Base-by-base conservation (phyloP, 768 basidiomycete genomes). In the Termitomyces sp. region DNA sequence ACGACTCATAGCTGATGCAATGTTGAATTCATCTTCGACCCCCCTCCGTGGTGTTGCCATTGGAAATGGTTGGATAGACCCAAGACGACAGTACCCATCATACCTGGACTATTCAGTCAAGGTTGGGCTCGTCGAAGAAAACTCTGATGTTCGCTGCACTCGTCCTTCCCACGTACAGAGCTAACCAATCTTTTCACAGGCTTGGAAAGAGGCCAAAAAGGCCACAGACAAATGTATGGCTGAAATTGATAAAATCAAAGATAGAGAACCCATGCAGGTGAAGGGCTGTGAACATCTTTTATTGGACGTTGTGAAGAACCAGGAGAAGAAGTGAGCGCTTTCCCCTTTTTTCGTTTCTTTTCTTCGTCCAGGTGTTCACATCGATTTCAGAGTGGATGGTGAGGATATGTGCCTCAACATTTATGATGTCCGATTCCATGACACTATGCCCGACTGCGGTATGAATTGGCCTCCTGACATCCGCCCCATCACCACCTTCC, bases 31-130 rank as follows among this genome's bases (percentile, higher is more conserved):
- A 6, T 69, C 78, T 17, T 66, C 76, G 25, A 74, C 87, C 27
- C 85, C 84, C 0, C 75, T 98, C 8, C 81, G 80, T 43, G 97
- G 97, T 1, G 74, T 82, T 16, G 92, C 96, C 0, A 97, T 99
- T 43, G 97, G 97, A 21, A 99, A 99, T 70, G 96, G 96, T 5
- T 99, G 97, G 97, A 96, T 97, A 46, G 95, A 98, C 69, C 86
- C 87, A 0, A 82, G 83, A 41, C 77, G 79, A 56, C 97, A 99
- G 73, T 99, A 98, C 69, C 85, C 90, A 16, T 80, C 94, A 17
- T 98, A 92, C 69, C 73, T 94, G 41, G 93, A 96, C 62, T 98
- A 87, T 66, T 87, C 86, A 1, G 80, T 90, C 44, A 86, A 89
- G 65, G 84, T 88, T 41, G 89, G 90, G 2, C 70, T 98, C 32